These are phyloP conservation scores for Sugiyamaella marilandica DNA, from an alignment of 805 yeast genomes.

Conservation along the genomic window DNA sequence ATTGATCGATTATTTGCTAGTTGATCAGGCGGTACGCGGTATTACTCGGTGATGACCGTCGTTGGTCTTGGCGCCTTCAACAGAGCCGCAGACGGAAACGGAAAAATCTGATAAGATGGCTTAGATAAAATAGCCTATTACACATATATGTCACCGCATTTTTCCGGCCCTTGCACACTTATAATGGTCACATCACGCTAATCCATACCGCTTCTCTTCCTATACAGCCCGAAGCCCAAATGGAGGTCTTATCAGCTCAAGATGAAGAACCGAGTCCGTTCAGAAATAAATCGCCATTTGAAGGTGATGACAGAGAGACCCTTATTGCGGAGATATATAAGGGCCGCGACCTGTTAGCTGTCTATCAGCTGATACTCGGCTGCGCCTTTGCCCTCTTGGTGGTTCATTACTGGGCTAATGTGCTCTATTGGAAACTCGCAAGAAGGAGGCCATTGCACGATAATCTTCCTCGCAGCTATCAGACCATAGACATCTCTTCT, in stretches of 20 bases:
- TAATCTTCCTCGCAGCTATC: neutral
- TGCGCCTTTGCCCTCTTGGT: neutral
- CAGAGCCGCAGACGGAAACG: neutral
- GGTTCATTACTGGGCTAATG: slow-evolving; percentile 2
- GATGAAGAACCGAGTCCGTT: slow-evolving; percentile 1
- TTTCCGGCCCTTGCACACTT: too few relatives aligned
- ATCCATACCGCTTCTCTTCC: too few relatives aligned
- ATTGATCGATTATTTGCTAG: too few relatives aligned
- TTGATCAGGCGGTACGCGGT: too few relatives aligned
- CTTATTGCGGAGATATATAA: slow-evolving; percentile 5
- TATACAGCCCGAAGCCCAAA: too few relatives aligned
- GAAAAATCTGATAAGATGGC: slow-evolving; percentile 5
- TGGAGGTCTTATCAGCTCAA: neutral
- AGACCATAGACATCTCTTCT: neutral
- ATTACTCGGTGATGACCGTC: too few relatives aligned
- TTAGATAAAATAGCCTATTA: neutral
- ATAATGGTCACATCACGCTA: too few relatives aligned
- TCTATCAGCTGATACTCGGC: slow-evolving; percentile 7
- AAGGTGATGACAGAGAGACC: slow-evolving; percentile 3
- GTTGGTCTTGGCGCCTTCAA: too few relatives aligned
- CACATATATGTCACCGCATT: neutral
- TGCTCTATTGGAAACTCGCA: neutral
- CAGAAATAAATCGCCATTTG: slow-evolving; percentile 7
- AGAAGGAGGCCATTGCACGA: neutral
- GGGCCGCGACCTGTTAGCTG: slow-evolving; percentile 6